Evolutionary conservation across 768 basidiomycete species (phyloP), one percentile per base, ranked within the genome.

Genomic region (Rubroboletus satanas): DNA sequence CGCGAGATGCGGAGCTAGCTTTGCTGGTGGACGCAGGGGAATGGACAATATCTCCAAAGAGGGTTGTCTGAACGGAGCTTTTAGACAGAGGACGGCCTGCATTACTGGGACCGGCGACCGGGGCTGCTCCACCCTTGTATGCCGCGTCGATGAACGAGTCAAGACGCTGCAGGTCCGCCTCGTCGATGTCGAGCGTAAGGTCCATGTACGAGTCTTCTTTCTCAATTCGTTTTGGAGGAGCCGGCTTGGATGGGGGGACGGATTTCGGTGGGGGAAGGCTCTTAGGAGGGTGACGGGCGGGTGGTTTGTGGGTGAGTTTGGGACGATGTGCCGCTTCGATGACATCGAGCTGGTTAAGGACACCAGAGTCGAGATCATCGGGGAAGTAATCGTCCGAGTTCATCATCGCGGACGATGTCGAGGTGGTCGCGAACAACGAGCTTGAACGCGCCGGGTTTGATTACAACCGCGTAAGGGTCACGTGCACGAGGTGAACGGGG

Each of bases 301-400:
- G 29, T 1, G 63, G 49, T 53, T 56, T 45, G 48, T 54, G 51
- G 45, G 49, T 41, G 43, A 28, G 44, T 61, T 58, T 63, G 23
- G 60, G 61, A 58, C 58, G 59, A 64, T 82, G 77, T 15, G 81
- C 77, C 10, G 86, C 83, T 71, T 92, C 88, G 43, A 93, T 84
- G 18, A 81, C 78, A 63, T 88, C 85, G 23, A 92, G 76, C 63
- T 87, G 77, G 36, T 78, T 71, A 7, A 90, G 63, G 4, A 81
- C 77, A 35, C 77, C 80, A 42, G 79, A 79, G 69, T 90, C 80
- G 37, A 87, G 61, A 5, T 86, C 85, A 57, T 83, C 83, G 57
- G 82, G 80, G 66, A 87, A 91, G 65, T 84, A 89, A 39, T 78
- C 84, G 73, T 89, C 88, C 35, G 87, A 89, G 75, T 83, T 87